These are phyloP conservation scores for Lipomyces starkeyi DNA, from an alignment of 805 yeast species.

Conservation along the genomic window DNA sequence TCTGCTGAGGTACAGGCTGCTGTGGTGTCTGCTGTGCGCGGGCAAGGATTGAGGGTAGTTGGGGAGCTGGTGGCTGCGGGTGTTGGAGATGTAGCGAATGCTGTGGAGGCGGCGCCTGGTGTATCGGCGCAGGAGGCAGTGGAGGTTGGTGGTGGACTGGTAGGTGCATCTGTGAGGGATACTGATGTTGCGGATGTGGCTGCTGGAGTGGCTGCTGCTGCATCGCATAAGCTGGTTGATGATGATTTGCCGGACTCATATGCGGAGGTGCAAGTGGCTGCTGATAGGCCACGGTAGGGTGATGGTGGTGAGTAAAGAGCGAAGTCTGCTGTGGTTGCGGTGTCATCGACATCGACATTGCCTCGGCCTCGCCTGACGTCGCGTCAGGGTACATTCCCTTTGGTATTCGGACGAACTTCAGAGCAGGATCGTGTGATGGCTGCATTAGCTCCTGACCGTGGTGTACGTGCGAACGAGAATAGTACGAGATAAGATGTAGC, in stretches of 20 bases:
- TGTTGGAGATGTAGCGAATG: conserved; percentile 19
- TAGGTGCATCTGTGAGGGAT: conserved; percentile 4
- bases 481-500: conserved; percentile 67
- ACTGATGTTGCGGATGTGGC: conserved; percentile 14
- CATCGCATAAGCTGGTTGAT: conserved; percentile 12
- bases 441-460: conserved; percentile 45
- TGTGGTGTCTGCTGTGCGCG: conserved; percentile 21
- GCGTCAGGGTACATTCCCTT: conserved; percentile 50
- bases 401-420: conserved; percentile 48
- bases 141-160: conserved; percentile 23
- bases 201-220: conserved; percentile 26
- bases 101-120: conserved; percentile 8
- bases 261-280: conserved; percentile 13
- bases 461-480: conserved; percentile 44
- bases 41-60: conserved; percentile 15
- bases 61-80: conserved; percentile 21
- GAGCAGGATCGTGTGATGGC: conserved; percentile 55
- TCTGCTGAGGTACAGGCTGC: conserved; percentile 28
- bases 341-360: conserved; percentile 16
- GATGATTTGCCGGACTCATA: conserved; percentile 11
- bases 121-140: conserved; percentile 16
- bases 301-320: conserved; percentile 12
- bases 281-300: conserved; percentile 11
- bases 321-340: conserved; percentile 12
- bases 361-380: conserved; percentile 33